Evolutionary conservation across 306 rosid species (phyloP), one percentile per base, ranked within the genome.

Genomic region (Abrus pulchellus): DNA sequence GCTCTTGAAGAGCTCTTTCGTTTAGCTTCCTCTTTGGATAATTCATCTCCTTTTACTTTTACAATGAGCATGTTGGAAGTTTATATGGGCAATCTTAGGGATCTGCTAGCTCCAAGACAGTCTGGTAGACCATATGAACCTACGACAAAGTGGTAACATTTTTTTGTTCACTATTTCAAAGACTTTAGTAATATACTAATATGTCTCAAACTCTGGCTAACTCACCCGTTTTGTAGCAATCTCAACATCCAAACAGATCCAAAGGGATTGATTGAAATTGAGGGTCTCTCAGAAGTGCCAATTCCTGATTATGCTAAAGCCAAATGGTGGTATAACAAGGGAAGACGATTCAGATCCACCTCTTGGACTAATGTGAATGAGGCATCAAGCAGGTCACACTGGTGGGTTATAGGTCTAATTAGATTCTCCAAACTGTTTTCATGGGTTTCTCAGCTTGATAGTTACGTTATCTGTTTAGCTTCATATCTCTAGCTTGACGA

Each of bases 301-400:
- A 85, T 94, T 36, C 82, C 78, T 8, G 97, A 91, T 85, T 86
- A 78, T 80, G 90, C 77, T n/a, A 91, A 89, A 83, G 97, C 97
- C 34, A 86, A 68, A 86, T 94, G 97, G 95, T 94, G 97, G 97
- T 93, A 93, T 68, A 86, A 82, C 86, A 83, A 89, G 71, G 99
- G 97, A 27, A 90, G 89, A 76, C 78, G 94, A 67, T 94, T 87
- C 61, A 86, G 99, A 82, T 89, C 97, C 13, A 94, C 99, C 56
- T 89, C 99, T 13, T 93, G 97, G 99, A 94, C 99, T 63, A 91
- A 83, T 79, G 99, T 94, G 55, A 94, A 94, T 3, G 97, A 94
- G 79, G 81, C 97, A 40, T 94, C 99, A 62, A 94, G 99, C 90
- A 90, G 97, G 88, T 94, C 99, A 65, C 99, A 94, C 90, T 94